Evolutionary conservation across 768 basidiomycete genomes (phyloP).

Genomic region (Fomitopsis pulvina): DNA sequence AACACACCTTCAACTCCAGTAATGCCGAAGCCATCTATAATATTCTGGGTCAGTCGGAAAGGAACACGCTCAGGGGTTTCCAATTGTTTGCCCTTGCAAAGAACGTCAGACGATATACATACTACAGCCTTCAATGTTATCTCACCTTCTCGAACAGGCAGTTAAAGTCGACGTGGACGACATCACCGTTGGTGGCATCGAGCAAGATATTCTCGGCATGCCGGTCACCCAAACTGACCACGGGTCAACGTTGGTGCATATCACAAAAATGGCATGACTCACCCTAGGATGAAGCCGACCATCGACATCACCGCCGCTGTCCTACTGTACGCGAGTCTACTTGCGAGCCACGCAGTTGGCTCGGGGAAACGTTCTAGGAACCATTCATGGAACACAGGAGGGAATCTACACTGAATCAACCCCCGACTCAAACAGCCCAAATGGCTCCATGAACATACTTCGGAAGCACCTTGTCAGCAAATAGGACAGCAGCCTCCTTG

Average conservation of each 20-base stretch:
- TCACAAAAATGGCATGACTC: constrained; percentile 17
- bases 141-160: constrained; percentile 92
- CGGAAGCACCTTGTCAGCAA: constrained; percentile 47
- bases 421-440: neutral
- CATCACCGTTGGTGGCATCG: constrained; percentile 81
- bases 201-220: constrained; percentile 96
- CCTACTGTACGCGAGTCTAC: constrained; percentile 78
- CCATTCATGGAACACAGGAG: constrained; percentile 95
- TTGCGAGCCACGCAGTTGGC: constrained; percentile 88
- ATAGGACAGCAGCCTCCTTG: constrained; percentile 45
- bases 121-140: neutral
- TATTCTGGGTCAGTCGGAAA: constrained; percentile 89
- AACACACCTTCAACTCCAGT: constrained; percentile 80
- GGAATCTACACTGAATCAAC: constrained; percentile 40
- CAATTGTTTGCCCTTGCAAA: constrained; percentile 61
- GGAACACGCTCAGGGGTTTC: constrained; percentile 90
- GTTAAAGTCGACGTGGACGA: constrained; percentile 96
- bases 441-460: constrained; percentile 35
- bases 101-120: neutral
- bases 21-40: constrained; percentile 88
- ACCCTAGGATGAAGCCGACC: constrained; percentile 97
- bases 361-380: constrained; percentile 96
- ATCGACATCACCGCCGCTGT: constrained; percentile 98
- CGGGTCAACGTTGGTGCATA: neutral
- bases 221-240: constrained; percentile 84